Conservation (phyloP, 129 eudicot genomes). For the Flaveria brownii region DNA sequence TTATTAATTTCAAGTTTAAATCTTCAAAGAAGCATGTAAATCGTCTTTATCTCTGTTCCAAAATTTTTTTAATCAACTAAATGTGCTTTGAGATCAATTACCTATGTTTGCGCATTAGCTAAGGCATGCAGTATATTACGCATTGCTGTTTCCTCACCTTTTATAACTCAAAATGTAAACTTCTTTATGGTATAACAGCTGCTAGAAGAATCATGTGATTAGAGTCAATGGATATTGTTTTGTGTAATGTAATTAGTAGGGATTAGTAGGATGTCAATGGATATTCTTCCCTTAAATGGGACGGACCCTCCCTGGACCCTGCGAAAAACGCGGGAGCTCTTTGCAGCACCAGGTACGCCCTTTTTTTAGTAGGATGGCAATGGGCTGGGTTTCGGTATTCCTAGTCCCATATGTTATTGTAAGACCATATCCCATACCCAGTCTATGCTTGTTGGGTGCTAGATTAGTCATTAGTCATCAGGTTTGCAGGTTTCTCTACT, state of each 20-base stretch:
- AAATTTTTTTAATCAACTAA: neutral
- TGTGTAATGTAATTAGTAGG: neutral
- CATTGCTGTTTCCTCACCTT: neutral
- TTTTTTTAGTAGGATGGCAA: neutral
- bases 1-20: neutral
- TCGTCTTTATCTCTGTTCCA: neutral
- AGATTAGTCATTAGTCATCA: too few relatives aligned
- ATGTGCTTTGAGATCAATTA: neutral
- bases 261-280: neutral
- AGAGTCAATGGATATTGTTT: neutral
- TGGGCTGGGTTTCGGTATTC: neutral
- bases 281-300: too few relatives aligned
- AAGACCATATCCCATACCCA: too few relatives aligned
- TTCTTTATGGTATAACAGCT: neutral
- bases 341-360: too few relatives aligned
- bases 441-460: too few relatives aligned
- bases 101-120: neutral
- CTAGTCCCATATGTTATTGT: too few relatives aligned
- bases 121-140: neutral
- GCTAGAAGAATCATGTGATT: neutral
- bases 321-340: too few relatives aligned
- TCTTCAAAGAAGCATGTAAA: neutral
- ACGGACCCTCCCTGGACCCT: too few relatives aligned
- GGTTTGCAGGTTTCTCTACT: neutral
- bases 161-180: neutral